These are phyloP conservation scores for Leccinum solheimii DNA, from an alignment of 1,284 basidiomycete genomes.

Conservation along the genomic window DNA sequence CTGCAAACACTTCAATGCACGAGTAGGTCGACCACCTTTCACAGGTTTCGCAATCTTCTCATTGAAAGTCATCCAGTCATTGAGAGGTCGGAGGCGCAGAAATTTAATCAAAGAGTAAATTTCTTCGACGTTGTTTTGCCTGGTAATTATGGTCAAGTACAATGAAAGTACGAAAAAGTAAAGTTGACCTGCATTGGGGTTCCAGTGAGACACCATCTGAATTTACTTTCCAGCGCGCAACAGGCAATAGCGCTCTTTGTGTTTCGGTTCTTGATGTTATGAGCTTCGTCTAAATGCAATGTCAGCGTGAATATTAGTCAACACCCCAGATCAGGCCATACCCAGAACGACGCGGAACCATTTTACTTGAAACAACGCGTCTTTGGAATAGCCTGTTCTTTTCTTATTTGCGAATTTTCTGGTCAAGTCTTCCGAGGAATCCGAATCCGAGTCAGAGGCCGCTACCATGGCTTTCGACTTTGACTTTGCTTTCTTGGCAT, in stretches of 20 bases:
- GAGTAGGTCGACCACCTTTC: constrained; percentile 64
- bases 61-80: constrained; percentile 80
- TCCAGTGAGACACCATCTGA: constrained; percentile 88
- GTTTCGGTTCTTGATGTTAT: constrained; percentile 93
- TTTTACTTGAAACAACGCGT: constrained; percentile 75
- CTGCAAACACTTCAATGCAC: constrained; percentile 84
- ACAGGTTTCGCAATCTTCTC: constrained; percentile 79
- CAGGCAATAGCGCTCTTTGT: constrained; percentile 85
- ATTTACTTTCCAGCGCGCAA: constrained; percentile 75
- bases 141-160: constrained; percentile 22
- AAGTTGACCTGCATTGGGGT: constrained; percentile 79
- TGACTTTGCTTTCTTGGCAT: constrained; percentile 45
- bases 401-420: constrained; percentile 36
- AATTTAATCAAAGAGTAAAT: constrained; percentile 90
- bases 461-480: constrained; percentile 25
- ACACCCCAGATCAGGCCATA: constrained; percentile 27
- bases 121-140: constrained; percentile 89
- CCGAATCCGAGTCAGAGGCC: constrained; percentile 41
- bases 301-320: not conserved
- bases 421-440: constrained; percentile 35
- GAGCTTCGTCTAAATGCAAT: constrained; percentile 82
- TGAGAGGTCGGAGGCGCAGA: constrained; percentile 80
- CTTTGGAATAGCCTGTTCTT: constrained; percentile 45
- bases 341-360: constrained; percentile 90
- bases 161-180: not conserved